Conservation (phyloP, 176 grass and related monocot species). For the Pontederia paniculata region DNA sequence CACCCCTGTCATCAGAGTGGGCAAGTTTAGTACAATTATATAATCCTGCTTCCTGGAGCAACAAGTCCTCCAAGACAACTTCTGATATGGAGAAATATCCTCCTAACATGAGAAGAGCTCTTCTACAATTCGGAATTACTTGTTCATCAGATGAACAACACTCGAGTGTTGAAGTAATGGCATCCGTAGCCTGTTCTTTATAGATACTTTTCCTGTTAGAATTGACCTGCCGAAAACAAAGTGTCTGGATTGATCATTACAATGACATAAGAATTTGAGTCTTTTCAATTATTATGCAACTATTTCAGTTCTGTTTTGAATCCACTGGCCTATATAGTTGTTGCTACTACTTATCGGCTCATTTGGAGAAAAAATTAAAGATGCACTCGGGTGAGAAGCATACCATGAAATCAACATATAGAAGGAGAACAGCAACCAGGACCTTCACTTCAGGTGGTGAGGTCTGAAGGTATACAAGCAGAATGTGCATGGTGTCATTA, state of each 20-base stretch:
- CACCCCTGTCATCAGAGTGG: not conserved
- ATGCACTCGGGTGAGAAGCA: constrained; percentile 1
- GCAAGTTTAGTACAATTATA: not conserved
- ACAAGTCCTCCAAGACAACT: constrained; percentile 27
- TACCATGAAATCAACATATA: constrained; percentile 43
- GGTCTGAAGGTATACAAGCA: constrained; percentile 29
- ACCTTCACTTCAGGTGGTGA: constrained; percentile 28
- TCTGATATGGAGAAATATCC: constrained; percentile 43
- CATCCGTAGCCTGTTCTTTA: constrained; percentile 23
- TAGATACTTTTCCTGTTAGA: constrained; percentile 5
- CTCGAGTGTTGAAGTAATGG: constrained; percentile 26
- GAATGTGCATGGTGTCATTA: constrained; percentile 21
- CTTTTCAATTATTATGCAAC: no score
- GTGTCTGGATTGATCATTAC: no score
- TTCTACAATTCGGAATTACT: constrained; percentile 17
- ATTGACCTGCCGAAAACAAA: constrained; percentile 14
- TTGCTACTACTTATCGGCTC: no score
- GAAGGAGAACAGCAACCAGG: constrained; percentile 27
- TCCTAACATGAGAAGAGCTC: constrained; percentile 43
- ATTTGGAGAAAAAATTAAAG: no score
- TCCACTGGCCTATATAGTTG: no score
- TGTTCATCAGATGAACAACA: constrained; percentile 29
- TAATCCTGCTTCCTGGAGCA: constrained; percentile 38
- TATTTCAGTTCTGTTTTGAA: no score
- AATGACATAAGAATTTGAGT: no score